Evolutionary conservation across 768 basidiomycete genomes (phyloP), one percentile per base, ranked within the genome.

Genomic region (Suillus subaureus): DNA sequence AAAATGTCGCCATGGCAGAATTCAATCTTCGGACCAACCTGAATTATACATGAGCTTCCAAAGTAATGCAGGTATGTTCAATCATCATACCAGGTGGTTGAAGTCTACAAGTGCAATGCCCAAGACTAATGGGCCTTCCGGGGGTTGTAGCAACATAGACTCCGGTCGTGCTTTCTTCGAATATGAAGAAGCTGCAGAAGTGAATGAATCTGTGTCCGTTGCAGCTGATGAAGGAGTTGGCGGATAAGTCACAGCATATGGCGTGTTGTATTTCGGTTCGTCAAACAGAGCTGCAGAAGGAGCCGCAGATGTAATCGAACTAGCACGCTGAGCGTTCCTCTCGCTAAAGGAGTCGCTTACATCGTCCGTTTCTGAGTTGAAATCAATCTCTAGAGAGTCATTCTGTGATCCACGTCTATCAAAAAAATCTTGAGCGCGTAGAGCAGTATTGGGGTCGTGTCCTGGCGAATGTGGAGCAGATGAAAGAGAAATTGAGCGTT

Each of bases 31-130:
- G 97, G 97, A 1, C 97, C 97, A 57, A 98, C 90, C 90, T 96
- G 75, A 52, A 6, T 60, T 43, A 28, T 55, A 47, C 60, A 72
- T 45, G 66, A 69, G 64, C 62, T 61, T 64, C 67, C 68, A 62
- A 70, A 55, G 66, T 33, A 40, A 28, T 40, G 45, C 18, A 49
- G 49, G 60, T 49, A 66, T 49, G 47, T 61, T 58, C n/a, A 39
- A 54, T 26, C 31, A 40, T 77, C 85, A 72, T 74, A 95, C 96
- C 73, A 96, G 78, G 79, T 97, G 96, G 75, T 97, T 96, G 75
- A 97, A 97, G 74, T 97, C 96, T 40, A 97, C 89, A n/a, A 97
- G 80, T 3, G 93, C 94, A 62, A 97, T 89, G 5, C 96, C 96
- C 6, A 96, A 81, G 18, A 97, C 83, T 26, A 96, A 79, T 8